Percentiles rank a stretch among this genome's conserved stretches.
Evolutionary conservation across 306 rosid genomes (phyloP).

Genomic region (Lablab purpureus): DNA sequence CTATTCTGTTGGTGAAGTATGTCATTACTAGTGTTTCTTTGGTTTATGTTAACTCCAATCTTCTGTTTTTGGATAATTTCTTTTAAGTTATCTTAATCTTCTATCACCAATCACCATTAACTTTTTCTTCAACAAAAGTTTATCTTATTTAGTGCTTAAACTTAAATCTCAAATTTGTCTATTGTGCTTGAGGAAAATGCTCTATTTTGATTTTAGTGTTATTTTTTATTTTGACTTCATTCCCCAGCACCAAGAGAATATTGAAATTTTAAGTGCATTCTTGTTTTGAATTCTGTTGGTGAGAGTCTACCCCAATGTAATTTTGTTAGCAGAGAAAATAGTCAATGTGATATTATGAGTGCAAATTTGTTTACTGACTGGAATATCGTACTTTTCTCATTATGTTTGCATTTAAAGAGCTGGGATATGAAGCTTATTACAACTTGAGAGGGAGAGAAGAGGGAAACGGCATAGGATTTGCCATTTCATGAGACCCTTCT

Average conservation of each 20-base stretch:
- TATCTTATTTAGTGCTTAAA: neutral
- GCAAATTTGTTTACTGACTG: neutral
- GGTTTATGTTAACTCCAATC: neutral
- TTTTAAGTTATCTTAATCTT: neutral
- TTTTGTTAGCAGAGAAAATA: slow-evolving; percentile 16
- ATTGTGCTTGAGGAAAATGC: slow-evolving; percentile 13
- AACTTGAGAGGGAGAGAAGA: slow-evolving; percentile 50
- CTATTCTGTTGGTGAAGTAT: slow-evolving; percentile 11
- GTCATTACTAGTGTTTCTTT: neutral
- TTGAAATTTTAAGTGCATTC: neutral
- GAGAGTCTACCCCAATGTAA: neutral
- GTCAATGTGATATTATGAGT: neutral
- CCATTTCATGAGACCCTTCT: slow-evolving; percentile 52
- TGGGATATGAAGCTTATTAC: slow-evolving; percentile 21
- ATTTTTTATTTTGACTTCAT: neutral
- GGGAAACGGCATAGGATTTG: slow-evolving; percentile 50
- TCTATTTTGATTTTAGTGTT: slow-evolving; percentile 8
- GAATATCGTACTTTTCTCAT: slow-evolving; percentile 19
- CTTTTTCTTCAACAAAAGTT: slow-evolving; percentile 26
- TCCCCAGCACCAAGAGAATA: neutral
- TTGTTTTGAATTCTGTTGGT: slow-evolving; percentile 1
- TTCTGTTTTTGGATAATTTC: slow-evolving; percentile 26
- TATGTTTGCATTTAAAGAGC: slow-evolving; percentile 16
- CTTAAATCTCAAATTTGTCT: slow-evolving; percentile 20
- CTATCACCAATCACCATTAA: neutral